phyloP scores from a whole-genome alignment of 345 rosid genomes.

The Salix exigua region DNA sequence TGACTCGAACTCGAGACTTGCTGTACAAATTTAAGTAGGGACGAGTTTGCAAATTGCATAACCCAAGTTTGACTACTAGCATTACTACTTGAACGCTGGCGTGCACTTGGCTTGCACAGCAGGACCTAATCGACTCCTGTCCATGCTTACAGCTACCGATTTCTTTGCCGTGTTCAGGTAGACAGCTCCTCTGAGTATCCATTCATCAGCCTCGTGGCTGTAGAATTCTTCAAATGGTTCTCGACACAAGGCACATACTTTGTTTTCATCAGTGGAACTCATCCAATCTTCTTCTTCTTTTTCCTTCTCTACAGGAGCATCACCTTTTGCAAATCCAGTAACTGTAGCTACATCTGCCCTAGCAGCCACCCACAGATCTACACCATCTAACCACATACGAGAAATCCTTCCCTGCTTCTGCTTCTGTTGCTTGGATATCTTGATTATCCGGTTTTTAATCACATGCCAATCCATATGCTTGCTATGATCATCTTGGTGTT shows the following conservation, averaged over 20 bases:
- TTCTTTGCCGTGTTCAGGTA: constrained; percentile 9
- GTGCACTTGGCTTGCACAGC: background rate
- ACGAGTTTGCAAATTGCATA: background rate
- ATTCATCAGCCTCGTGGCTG: constrained; percentile 43
- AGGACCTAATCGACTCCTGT: background rate
- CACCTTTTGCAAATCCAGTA: background rate
- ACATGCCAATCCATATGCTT: constrained; percentile 49
- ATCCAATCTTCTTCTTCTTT: constrained; percentile 4
- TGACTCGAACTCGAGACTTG: no score
- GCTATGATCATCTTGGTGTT: constrained; percentile 39
- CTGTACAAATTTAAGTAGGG: no score
- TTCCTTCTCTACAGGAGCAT: background rate
- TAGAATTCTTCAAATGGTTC: constrained; percentile 46
- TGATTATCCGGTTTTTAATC: constrained; percentile 26
- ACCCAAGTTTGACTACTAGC: background rate
- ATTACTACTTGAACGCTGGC: background rate
- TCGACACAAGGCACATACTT: constrained; percentile 28
- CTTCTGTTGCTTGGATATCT: background rate
- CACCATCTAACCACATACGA: constrained; percentile 18
- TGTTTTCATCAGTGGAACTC: constrained; percentile 29
- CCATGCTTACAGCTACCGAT: background rate
- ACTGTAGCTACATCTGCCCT: background rate
- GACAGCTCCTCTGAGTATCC: constrained; percentile 43
- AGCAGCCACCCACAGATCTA: constrained; percentile 21
- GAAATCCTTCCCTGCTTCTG: background rate